Conservation (phyloP, 169 alveolate species). For the Cytauxzoon felis region DNA sequence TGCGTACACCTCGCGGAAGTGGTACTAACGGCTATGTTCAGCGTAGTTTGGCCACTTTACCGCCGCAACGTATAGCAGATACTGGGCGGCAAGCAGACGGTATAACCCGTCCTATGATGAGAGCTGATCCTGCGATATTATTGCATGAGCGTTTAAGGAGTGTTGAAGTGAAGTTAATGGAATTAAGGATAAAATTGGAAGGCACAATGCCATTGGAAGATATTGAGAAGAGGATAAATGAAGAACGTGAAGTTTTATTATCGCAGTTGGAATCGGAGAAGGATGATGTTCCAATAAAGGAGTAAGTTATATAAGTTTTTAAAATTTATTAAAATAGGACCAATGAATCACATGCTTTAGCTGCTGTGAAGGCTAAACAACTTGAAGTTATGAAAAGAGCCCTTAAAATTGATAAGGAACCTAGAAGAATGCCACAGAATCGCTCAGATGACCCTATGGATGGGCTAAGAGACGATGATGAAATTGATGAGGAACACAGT, state of each 20-base stretch:
- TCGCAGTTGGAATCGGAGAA: conserved; percentile 16
- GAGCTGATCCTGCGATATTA: conserved; percentile 38
- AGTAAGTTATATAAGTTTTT: background rate
- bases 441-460: background rate
- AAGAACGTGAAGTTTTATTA: conserved; percentile 31
- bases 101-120: conserved; percentile 39
- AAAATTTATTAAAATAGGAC: background rate
- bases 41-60: conserved; percentile 65
- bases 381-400: background rate
- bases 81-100: conserved; percentile 5
- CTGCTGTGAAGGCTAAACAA: conserved; percentile 1
- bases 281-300: background rate
- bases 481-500: background rate
- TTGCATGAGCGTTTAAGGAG: conserved; percentile 45
- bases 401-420: conserved; percentile 1
- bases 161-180: conserved; percentile 40
- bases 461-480: background rate
- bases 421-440: background rate
- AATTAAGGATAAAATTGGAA: conserved; percentile 21
- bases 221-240: conserved; percentile 19
- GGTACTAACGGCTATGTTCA: conserved; percentile 79
- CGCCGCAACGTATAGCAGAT: conserved; percentile 21
- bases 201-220: conserved; percentile 36
- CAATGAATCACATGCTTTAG: conserved; percentile 2
- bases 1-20: conserved; percentile 77